phyloP scores from a whole-genome alignment of 306 rosid species.

The Corylus avellana region DNA sequence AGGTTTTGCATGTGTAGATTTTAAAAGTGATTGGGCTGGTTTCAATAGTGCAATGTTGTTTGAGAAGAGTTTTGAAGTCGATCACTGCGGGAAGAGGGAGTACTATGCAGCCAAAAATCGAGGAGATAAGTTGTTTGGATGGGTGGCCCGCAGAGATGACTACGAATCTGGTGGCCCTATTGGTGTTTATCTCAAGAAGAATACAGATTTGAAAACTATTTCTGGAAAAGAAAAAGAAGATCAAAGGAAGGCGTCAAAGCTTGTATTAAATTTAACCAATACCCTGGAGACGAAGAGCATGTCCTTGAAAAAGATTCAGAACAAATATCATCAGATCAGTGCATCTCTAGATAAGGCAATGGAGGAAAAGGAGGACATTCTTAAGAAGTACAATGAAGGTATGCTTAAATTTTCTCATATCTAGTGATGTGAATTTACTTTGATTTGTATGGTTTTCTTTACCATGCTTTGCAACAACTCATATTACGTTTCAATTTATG shows the following conservation, averaged over 20 bases:
- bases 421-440: conserved; percentile 7
- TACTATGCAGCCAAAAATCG: conserved; percentile 24
- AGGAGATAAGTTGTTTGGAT: conserved; percentile 59
- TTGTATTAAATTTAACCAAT: neutral
- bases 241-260: conserved; percentile 18
- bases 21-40: conserved; percentile 67
- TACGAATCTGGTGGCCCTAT: conserved; percentile 14
- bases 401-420: conserved; percentile 15
- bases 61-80: conserved; percentile 56
- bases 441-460: conserved; percentile 14
- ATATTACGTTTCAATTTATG: conserved; percentile 17
- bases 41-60: conserved; percentile 63
- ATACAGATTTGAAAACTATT: conserved; percentile 46
- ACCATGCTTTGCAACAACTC: conserved; percentile 19
- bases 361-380: conserved; percentile 45
- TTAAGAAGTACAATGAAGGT: conserved; percentile 53
- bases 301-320: neutral
- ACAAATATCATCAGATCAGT: conserved; percentile 38
- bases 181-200: conserved; percentile 34
- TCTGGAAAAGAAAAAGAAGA: conserved; percentile 47
- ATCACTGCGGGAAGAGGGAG: conserved; percentile 56
- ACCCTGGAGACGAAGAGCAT: neutral
- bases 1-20: conserved; percentile 67
- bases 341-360: conserved; percentile 40
- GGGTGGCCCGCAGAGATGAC: conserved; percentile 54